A percentile compares a stretch with the other conserved stretches of the same genome.
Conservation (phyloP, 2,329 filamentous ascomycete species). For the Periglandula ipomoeae region DNA sequence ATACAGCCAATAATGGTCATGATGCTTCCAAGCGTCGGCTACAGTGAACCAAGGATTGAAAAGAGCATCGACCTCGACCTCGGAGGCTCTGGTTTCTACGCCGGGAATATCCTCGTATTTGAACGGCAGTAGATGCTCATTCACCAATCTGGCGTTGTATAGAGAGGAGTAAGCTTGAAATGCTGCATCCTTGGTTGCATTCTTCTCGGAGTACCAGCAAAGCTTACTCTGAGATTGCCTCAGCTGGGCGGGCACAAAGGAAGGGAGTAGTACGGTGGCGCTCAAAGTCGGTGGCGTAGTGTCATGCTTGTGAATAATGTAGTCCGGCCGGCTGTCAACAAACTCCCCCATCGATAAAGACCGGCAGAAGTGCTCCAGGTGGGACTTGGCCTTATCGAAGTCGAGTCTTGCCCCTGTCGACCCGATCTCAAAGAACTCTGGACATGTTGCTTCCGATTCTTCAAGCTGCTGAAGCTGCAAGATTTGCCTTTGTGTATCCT, state of each 20-base stretch:
- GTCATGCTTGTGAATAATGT: constrained; percentile 40
- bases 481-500: constrained; percentile 49
- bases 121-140: constrained; percentile 66
- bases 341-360: constrained; percentile 49
- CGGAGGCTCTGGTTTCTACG: constrained; percentile 26
- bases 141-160: constrained; percentile 62
- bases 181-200: constrained; percentile 71
- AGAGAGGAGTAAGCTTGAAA: constrained; percentile 70
- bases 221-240: constrained; percentile 16
- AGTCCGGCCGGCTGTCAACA: constrained; percentile 59
- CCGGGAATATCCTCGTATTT: constrained; percentile 30
- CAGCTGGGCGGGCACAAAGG: constrained; percentile 47
- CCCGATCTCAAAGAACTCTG: constrained; percentile 25
- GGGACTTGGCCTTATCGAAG: constrained; percentile 62
- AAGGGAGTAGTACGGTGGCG: constrained; percentile 62
- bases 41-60: constrained; percentile 39
- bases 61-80: constrained; percentile 26
- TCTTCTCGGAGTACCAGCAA: constrained; percentile 61
- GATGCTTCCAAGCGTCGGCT: constrained; percentile 31
- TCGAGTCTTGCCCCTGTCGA: constrained; percentile 56
- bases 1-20: constrained; percentile 16
- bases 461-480: constrained; percentile 39
- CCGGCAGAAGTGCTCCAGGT: constrained; percentile 74
- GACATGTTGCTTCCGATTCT: constrained; percentile 21
- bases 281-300: constrained; percentile 24